A percentile compares a stretch with the other conserved stretches of the same genome.
Conservation (phyloP, 495 filamentous ascomycete species). For the Aspergillus conjunctus region DNA sequence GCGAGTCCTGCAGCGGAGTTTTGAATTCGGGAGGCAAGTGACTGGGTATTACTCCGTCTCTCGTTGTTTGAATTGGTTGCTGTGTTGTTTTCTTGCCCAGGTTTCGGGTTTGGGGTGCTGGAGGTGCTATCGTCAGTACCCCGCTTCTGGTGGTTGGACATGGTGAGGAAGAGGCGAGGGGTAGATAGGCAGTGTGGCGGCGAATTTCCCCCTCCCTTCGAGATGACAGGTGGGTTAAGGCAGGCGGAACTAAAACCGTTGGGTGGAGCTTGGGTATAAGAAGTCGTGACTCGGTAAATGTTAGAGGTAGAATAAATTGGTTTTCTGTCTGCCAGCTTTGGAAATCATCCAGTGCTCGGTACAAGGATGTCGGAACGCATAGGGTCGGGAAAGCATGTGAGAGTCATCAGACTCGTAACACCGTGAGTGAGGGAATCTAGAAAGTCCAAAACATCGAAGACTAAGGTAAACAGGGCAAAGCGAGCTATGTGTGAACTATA, state of each 20-base stretch:
- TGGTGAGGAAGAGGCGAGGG: constrained; percentile 13
- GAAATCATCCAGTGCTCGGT: constrained; percentile 18
- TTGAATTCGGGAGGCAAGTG: constrained; percentile 43
- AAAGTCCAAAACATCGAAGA: background rate
- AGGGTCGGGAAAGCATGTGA: constrained; percentile 25
- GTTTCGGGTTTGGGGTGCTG: constrained; percentile 17
- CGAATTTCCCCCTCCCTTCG: background rate
- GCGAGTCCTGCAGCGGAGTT: constrained; percentile 41
- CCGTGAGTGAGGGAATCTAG: background rate
- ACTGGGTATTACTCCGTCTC: constrained; percentile 16
- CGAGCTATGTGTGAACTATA: too few relatives aligned
- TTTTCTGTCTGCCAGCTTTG: constrained; percentile 11
- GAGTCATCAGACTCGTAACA: background rate
- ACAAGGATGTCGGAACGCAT: constrained; percentile 20
- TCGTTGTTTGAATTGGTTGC: constrained; percentile 14
- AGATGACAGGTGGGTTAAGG: background rate
- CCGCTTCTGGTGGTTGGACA: constrained; percentile 29
- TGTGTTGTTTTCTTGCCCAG: constrained; percentile 9
- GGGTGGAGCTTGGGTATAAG: constrained; percentile 9
- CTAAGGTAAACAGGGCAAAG: too few relatives aligned
- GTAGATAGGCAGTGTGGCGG: constrained; percentile 11
- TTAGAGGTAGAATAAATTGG: constrained; percentile 6
- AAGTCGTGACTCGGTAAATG: background rate
- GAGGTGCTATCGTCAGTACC: constrained; percentile 24
- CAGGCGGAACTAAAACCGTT: constrained; percentile 11